Evolutionary conservation across 2,329 filamentous ascomycete species (phyloP).

Genomic region (Aspergillus luchuensis): DNA sequence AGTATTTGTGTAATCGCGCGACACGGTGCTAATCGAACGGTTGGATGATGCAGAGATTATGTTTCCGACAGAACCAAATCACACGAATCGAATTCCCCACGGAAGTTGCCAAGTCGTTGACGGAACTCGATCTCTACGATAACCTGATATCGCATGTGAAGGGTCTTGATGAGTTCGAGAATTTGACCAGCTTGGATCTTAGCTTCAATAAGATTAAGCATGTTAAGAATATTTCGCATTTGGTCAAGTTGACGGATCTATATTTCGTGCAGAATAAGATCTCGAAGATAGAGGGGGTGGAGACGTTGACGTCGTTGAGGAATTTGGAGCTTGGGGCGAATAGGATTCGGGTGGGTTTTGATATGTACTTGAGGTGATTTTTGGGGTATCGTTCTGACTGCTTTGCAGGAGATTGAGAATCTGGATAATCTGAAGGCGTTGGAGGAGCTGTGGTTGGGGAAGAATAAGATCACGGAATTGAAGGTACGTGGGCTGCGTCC

Average conservation of each 20-base stretch:
- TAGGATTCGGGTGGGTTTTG: constrained; percentile 65
- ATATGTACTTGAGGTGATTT: not conserved
- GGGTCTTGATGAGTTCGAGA: constrained; percentile 74
- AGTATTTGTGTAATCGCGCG: not conserved
- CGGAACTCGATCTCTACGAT: constrained; percentile 93
- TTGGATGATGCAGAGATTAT: constrained; percentile 62
- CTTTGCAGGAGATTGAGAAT: constrained; percentile 71
- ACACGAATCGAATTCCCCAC: constrained; percentile 74
- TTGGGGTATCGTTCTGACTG: constrained; percentile 1
- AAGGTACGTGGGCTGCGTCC: constrained; percentile 47
- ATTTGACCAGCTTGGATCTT: constrained; percentile 79
- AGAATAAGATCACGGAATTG: constrained; percentile 92
- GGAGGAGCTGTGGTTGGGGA: constrained; percentile 91
- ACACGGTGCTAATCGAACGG: constrained; percentile 6
- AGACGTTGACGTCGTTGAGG: constrained; percentile 70
- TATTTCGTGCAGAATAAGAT: constrained; percentile 98
- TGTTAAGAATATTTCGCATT: constrained; percentile 82
- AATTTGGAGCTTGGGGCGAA: constrained; percentile 93
- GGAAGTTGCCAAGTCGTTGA: constrained; percentile 64
- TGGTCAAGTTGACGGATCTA: constrained; percentile 76
- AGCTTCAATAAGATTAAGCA: constrained; percentile 99
- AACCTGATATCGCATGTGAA: constrained; percentile 88
- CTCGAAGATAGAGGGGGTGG: constrained; percentile 78
- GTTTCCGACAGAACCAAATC: constrained; percentile 91
- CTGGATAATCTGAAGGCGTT: constrained; percentile 74